Evolutionary conservation across 2,329 filamentous ascomycete genomes (phyloP).

Genomic region (Fusarium tjaetaba): DNA sequence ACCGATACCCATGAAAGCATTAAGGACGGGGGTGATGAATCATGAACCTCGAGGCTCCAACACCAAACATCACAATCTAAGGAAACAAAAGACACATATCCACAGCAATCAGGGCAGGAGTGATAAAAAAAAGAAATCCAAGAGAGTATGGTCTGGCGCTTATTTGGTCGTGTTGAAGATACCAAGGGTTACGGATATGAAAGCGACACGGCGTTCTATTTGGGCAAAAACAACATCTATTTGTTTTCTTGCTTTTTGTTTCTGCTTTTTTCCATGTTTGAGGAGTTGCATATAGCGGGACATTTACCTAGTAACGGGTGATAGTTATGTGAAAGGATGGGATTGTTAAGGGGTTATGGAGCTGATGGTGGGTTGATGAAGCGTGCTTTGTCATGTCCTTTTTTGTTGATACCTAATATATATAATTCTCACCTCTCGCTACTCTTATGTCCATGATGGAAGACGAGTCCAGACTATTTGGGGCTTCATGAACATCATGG

Average conservation of each 20-base stretch:
- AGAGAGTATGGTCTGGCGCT: constrained; percentile 37
- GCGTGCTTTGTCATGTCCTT: constrained; percentile 16
- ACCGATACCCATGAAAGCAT: background rate
- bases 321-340: constrained; percentile 1
- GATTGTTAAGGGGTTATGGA: background rate
- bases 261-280: background rate
- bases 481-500: background rate
- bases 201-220: constrained; percentile 34
- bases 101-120: background rate
- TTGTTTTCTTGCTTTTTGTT: background rate
- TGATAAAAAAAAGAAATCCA: background rate
- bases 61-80: constrained; percentile 7
- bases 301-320: background rate
- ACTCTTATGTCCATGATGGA: no score
- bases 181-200: constrained; percentile 39
- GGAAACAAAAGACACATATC: constrained; percentile 3
- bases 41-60: background rate
- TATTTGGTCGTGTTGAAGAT: constrained; percentile 39
- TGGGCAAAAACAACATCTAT: constrained; percentile 27
- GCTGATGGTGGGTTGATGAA: constrained; percentile 13
- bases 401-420: constrained; percentile 32
- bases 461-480: background rate
- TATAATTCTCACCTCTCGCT: constrained; percentile 33
- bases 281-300: constrained; percentile 32
- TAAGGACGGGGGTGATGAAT: background rate